Base-by-base conservation (phyloP, 768 basidiomycete genomes). In the Lentinula edodes region DNA sequence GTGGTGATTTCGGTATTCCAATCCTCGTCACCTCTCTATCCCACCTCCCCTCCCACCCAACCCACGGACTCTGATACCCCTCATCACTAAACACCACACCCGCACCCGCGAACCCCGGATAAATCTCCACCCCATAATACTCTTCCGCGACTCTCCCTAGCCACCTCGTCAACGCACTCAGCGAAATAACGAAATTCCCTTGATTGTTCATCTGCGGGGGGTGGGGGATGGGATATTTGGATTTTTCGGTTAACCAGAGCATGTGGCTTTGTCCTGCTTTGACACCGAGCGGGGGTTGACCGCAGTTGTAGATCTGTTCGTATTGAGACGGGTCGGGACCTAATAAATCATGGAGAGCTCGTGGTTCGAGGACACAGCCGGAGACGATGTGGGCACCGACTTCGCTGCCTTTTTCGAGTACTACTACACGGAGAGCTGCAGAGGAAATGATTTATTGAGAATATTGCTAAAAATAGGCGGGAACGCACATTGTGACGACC, bases 121-220 rank as follows among this genome's bases (percentile, higher is more conserved):
- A 99, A 28, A 99, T 87, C 72, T 99, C 97, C 34, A 97, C 93
- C 32, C 95, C 96, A 52, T 79, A 79, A 56, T 80, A 79, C 48
- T 78, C 73, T 64, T 98, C 95, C 0, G 96, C 96, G 35, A 97
- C 82, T 58, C 80, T 74, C 2, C 86, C 91, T 1, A 99, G 82
- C 95, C 96, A 98, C 3, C 91, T 83, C 0, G 93, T 90, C 64
- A 98, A 87, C 38, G 84, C 86, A 0, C 93, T 95, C 35, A 98
- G 85, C 2, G 94, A 96, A 43, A 91, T 76, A 69, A 98, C 87
- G 72, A 93, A 98, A 75, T 98, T 99, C 52, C 65, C 83, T 34
- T 89, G 83, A 79, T 97, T 97, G 68, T 80, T 78, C 97, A 99
- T 99, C 73, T 98, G 95, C 0, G 96, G 95, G 3, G 97, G 96